Base-by-base conservation (phyloP, 2,329 filamentous ascomycete genomes). In the Pyrenophora teres region DNA sequence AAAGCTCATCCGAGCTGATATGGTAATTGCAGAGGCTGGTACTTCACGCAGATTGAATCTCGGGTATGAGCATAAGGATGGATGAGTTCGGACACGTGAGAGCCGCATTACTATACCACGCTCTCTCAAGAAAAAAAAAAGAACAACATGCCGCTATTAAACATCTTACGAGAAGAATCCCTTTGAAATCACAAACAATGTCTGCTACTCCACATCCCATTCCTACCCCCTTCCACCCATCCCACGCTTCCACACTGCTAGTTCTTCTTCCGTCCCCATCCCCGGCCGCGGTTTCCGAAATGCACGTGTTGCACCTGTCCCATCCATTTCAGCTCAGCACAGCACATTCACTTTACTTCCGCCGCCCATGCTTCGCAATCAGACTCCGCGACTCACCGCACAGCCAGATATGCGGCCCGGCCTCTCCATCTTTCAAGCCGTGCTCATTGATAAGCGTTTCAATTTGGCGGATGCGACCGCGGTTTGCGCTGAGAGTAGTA, bases 401-500 rank as follows among this genome's bases (percentile, higher is more conserved):
- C 2, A 87, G 74, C 83, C 86, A 88, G 16, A 89, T 80, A 55
- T 78, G 76, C 1, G 87, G 87, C 13, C 85, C 86, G 1, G 71
- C 66, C 41, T 85, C 78, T 25, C 85, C 78, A 30, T 84, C 78
- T 32, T 67, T 58, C 1, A 77, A 68, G 1, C 72, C 71, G 52
- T 81, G 75, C 53, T 78, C 76, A 54, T 87, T 83, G 40, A 88
- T 76, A 2, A 79, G 75, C 19, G 67, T 70, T 58, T 89, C 84
- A 38, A 92, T 83, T 57, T 86, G 81, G 58, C 84, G 88, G 18
- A 84, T 82, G 38, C 88, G 85, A 1, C 82, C 83, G 18, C 83
- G 80, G 66, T 92, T 92, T 55, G 86, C 87, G 3, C 87, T 90
- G 44, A 92, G 74, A 0, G 88, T 92, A 1, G 86, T 88, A 21